These are phyloP conservation scores for Solanum chiquidenum DNA, from an alignment of 257 asterid species.

Conservation along the genomic window DNA sequence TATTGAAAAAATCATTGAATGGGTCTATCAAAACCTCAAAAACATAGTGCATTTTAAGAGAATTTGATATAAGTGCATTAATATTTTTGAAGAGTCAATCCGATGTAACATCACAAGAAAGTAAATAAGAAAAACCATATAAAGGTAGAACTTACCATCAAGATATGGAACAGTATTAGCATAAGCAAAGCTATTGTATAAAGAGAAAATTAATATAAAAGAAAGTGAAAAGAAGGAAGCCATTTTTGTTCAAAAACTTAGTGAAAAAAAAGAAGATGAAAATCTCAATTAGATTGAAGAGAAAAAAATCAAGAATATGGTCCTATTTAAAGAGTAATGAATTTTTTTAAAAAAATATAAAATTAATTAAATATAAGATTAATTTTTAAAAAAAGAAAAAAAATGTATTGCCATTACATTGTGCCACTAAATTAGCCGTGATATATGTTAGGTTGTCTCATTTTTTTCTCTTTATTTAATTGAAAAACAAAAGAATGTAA, in stretches of 20 bases:
- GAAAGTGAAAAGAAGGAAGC: constrained; percentile 21
- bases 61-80: background rate
- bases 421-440: constrained; percentile 48
- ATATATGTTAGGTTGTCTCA: constrained; percentile 30
- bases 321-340: background rate
- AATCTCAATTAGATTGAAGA: background rate
- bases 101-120: background rate
- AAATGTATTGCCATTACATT: constrained; percentile 14
- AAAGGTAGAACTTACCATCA: constrained; percentile 30
- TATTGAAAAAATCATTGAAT: background rate
- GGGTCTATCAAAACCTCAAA: background rate
- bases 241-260: constrained; percentile 7
- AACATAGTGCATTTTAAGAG: background rate
- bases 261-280: background rate
- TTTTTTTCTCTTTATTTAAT: background rate
- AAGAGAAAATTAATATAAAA: constrained; percentile 16
- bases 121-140: background rate
- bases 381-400: too few relatives aligned
- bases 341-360: background rate
- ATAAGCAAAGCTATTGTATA: constrained; percentile 23
- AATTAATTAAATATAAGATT: background rate
- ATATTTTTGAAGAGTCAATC: background rate
- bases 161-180: constrained; percentile 16
- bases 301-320: background rate
- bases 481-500: background rate